These are phyloP conservation scores for Phlegmacium glaucopus DNA, from an alignment of 768 basidiomycete genomes.

Conservation along the genomic window DNA sequence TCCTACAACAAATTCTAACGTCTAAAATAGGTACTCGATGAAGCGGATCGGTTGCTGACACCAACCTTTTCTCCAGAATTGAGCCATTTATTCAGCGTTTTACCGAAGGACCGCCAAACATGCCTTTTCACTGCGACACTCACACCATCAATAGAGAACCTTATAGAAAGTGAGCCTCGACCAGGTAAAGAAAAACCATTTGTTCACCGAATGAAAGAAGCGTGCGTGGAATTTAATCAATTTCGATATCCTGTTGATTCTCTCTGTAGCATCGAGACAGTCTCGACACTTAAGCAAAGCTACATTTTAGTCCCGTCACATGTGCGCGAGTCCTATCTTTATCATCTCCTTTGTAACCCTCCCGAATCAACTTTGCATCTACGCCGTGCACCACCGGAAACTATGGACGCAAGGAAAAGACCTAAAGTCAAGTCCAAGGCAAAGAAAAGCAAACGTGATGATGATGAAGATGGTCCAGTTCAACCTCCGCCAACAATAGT, in stretches of 20 bases:
- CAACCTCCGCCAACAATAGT: conserved; percentile 96
- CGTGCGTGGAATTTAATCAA: conserved; percentile 35
- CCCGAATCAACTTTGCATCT: conserved; percentile 73
- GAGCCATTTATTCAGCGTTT: conserved; percentile 64
- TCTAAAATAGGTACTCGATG: conserved; percentile 84
- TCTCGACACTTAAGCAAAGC: conserved; percentile 80
- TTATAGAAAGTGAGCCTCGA: conserved; percentile 70
- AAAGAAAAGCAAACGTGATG: conserved; percentile 33
- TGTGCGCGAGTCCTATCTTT: conserved; percentile 89
- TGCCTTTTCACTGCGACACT: conserved; percentile 96
- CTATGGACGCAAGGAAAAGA: conserved; percentile 32
- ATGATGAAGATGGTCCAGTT: conserved; percentile 48
- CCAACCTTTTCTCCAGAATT: conserved; percentile 88
- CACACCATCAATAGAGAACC: conserved; percentile 77
- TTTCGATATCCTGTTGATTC: background rate
- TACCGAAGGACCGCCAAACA: conserved; percentile 90
- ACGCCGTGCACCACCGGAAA: conserved; percentile 60
- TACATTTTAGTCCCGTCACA: conserved; percentile 94
- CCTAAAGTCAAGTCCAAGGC: conserved; percentile 23
- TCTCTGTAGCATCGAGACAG: conserved; percentile 74
- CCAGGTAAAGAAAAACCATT: conserved; percentile 86
- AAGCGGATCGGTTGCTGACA: conserved; percentile 91
- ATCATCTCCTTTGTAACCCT: conserved; percentile 84
- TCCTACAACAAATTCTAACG: background rate
- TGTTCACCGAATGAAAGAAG: conserved; percentile 72